Evolutionary conservation across 2,329 filamentous ascomycete species (phyloP).

Genomic region (Colletotrichum plurivorum): DNA sequence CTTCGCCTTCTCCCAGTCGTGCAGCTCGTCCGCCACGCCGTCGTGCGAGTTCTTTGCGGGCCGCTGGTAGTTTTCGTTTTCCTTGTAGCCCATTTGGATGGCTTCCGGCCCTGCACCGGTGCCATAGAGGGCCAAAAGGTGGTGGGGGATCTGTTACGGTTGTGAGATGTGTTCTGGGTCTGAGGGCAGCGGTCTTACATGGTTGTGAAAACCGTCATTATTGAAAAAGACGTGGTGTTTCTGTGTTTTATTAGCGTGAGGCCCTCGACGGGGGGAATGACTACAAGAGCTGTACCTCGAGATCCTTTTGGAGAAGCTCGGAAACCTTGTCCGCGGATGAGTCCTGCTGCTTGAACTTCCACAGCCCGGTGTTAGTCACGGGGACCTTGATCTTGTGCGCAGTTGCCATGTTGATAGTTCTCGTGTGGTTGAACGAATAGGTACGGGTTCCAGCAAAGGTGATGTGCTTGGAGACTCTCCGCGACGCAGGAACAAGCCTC

Average conservation of each 20-base stretch:
- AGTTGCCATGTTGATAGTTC: constrained; percentile 57
- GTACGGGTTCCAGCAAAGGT: neutral
- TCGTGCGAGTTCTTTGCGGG: constrained; percentile 62
- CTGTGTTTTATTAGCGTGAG: constrained; percentile 44
- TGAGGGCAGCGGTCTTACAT: constrained; percentile 61
- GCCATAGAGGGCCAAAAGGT: constrained; percentile 82
- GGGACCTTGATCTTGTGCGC: constrained; percentile 63
- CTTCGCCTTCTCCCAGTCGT: constrained; percentile 68
- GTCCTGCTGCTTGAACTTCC: constrained; percentile 62
- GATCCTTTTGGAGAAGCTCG: constrained; percentile 81
- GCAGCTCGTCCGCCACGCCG: constrained; percentile 67
- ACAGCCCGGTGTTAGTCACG: constrained; percentile 65
- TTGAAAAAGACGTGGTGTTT: constrained; percentile 88
- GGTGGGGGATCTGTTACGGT: constrained; percentile 72
- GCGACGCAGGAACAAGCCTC: constrained; percentile 2
- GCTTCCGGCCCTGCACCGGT: constrained; percentile 74
- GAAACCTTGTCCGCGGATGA: constrained; percentile 75
- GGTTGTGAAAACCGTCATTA: constrained; percentile 81
- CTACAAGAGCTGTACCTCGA: constrained; percentile 65
- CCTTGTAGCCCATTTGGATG: constrained; percentile 75
- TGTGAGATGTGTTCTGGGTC: neutral
- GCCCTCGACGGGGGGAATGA: neutral
- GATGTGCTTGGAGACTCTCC: constrained; percentile 15
- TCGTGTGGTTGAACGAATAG: constrained; percentile 8
- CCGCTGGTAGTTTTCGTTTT: constrained; percentile 78